A percentile compares a stretch with the other conserved stretches of the same genome.
Conservation (phyloP, 768 basidiomycete genomes). For the Suillus placidus region DNA sequence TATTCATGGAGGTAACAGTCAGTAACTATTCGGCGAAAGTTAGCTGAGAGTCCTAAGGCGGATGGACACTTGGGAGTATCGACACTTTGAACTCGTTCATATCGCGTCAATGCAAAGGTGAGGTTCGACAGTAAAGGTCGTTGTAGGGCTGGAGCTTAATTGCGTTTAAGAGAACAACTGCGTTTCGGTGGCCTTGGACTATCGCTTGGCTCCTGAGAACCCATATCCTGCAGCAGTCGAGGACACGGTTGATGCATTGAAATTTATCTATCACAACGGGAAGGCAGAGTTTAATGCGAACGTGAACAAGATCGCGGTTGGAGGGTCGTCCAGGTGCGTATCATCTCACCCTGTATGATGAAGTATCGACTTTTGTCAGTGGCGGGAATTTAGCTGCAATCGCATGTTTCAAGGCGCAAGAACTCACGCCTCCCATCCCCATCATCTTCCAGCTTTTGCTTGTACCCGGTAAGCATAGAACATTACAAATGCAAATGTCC, state of each 20-base stretch:
- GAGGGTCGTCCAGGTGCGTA: slow-evolving; percentile 67
- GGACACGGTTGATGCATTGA: slow-evolving; percentile 66
- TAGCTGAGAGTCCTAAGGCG: slow-evolving; percentile 45
- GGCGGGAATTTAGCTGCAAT: slow-evolving; percentile 74
- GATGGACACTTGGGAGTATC: slow-evolving; percentile 75
- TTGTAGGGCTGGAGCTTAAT: background rate
- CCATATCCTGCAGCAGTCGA: slow-evolving; percentile 73
- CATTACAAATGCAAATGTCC: background rate
- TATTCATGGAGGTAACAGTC: slow-evolving; percentile 65
- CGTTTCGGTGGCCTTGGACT: slow-evolving; percentile 68
- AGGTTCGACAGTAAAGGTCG: background rate
- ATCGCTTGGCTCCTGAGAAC: slow-evolving; percentile 71
- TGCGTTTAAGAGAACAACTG: slow-evolving; percentile 52
- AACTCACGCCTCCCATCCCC: slow-evolving; percentile 51
- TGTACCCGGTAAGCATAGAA: slow-evolving; percentile 49
- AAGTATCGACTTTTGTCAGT: slow-evolving; percentile 34
- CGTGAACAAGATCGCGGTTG: slow-evolving; percentile 59
- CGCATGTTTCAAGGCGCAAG: slow-evolving; percentile 62
- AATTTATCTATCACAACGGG: slow-evolving; percentile 60
- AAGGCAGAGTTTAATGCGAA: slow-evolving; percentile 49
- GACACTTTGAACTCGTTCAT: slow-evolving; percentile 60
- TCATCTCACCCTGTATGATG: background rate
- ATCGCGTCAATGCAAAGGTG: slow-evolving; percentile 29
- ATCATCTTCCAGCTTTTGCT: slow-evolving; percentile 67
- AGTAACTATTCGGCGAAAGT: background rate